A percentile compares a stretch with the other conserved stretches of the same genome.
Evolutionary conservation across 163 green algal genomes (phyloP).

Genomic region (Scenedesmus sp.): DNA sequence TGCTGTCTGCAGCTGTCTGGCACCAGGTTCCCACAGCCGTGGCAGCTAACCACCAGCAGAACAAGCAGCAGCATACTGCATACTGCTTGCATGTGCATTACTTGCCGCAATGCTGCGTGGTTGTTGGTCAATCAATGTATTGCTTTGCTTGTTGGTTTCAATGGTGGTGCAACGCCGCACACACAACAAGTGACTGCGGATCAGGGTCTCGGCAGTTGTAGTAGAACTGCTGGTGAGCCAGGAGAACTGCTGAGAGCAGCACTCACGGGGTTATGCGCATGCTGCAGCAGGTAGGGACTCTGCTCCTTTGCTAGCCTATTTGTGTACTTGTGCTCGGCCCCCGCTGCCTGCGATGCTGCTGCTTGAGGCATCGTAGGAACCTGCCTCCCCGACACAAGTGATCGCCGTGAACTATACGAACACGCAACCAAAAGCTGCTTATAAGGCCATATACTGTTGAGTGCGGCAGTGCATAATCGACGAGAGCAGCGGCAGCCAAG

Average conservation of each 20-base stretch:
- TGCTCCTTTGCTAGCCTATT: conserved; percentile 78
- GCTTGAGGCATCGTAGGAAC: background rate
- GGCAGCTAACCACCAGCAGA: too few species aligned
- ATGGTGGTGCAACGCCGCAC: background rate
- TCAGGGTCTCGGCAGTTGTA: background rate
- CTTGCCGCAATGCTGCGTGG: background rate
- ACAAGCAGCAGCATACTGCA: background rate
- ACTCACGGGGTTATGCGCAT: conserved; percentile 84
- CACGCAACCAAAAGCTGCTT: too few species aligned
- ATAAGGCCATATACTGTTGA: background rate
- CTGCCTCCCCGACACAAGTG: background rate
- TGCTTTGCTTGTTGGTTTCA: background rate
- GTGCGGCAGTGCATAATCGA: background rate
- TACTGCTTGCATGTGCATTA: background rate
- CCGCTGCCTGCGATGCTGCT: conserved; percentile 3
- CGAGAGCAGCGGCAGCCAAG: background rate
- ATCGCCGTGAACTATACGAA: background rate
- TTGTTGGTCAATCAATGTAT: background rate
- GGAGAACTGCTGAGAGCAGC: too few species aligned
- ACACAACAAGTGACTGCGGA: background rate
- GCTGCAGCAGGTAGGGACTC: conserved; percentile 86
- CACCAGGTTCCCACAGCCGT: background rate
- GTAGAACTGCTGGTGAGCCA: background rate
- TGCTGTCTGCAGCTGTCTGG: background rate
- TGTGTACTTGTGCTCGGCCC: conserved; percentile 50